Evolutionary conservation across 2,329 filamentous ascomycete genomes (phyloP).

Genomic region (Coniella vitis): DNA sequence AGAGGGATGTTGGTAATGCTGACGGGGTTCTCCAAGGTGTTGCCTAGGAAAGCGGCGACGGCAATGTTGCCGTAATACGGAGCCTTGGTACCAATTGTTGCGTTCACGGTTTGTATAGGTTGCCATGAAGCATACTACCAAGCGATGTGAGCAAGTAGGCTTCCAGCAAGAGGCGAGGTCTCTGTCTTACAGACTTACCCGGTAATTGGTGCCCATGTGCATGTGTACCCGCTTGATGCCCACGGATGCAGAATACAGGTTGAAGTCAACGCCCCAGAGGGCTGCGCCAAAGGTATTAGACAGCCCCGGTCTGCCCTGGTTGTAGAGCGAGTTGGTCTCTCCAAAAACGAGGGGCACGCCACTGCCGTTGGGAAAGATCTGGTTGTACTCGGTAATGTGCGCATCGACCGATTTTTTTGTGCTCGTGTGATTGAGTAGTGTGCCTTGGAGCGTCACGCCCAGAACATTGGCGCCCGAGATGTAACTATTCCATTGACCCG

Average conservation of each 20-base stretch:
- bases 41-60: slow-evolving; percentile 48
- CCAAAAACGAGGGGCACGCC: slow-evolving; percentile 49
- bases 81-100: slow-evolving; percentile 49
- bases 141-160: slow-evolving; percentile 2
- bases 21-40: slow-evolving; percentile 28
- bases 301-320: slow-evolving; percentile 53
- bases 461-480: slow-evolving; percentile 52
- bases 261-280: slow-evolving; percentile 59
- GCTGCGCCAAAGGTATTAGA: slow-evolving; percentile 60
- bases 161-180: no score
- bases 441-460: slow-evolving; percentile 55
- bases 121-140: slow-evolving; percentile 52
- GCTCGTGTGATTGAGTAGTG: slow-evolving; percentile 56
- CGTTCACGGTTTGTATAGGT: slow-evolving; percentile 43
- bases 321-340: slow-evolving; percentile 57
- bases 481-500: slow-evolving; percentile 37
- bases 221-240: slow-evolving; percentile 54
- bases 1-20: slow-evolving; percentile 43
- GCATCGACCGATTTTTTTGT: slow-evolving; percentile 41
- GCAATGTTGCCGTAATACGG: slow-evolving; percentile 59
- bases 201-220: slow-evolving; percentile 58
- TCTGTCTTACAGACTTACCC: slow-evolving; percentile 25
- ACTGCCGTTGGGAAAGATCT: slow-evolving; percentile 29
- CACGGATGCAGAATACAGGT: slow-evolving; percentile 47
- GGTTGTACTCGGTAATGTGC: slow-evolving; percentile 40